Conservation (phyloP, 768 basidiomycete genomes). For the Podaxis sp. region DNA sequence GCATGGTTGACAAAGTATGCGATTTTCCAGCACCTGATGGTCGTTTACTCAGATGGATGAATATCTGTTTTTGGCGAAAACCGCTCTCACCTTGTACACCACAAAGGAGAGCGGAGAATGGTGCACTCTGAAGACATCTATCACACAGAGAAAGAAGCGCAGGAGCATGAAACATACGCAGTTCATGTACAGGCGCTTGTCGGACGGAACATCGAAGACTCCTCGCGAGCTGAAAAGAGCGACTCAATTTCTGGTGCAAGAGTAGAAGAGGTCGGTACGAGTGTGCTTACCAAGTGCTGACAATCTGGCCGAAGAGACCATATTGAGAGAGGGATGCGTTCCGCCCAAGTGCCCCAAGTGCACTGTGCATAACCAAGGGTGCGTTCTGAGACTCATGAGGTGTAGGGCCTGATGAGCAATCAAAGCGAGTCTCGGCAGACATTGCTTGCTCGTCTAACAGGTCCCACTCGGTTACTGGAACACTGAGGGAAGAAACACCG, state of each 20-base stretch:
- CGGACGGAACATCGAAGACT: conserved; percentile 30
- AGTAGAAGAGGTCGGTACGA: not conserved
- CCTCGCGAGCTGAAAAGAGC: conserved; percentile 31
- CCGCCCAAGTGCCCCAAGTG: conserved; percentile 30
- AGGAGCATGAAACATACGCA: conserved; percentile 38
- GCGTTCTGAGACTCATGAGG: conserved; percentile 43
- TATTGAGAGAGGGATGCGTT: conserved; percentile 44
- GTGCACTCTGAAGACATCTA: conserved; percentile 52
- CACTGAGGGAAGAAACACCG: not conserved
- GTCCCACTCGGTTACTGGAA: conserved; percentile 27
- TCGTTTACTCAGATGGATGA: not conserved
- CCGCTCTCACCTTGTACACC: conserved; percentile 54
- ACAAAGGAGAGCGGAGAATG: conserved; percentile 73
- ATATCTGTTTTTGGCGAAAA: not conserved
- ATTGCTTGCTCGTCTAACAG: conserved; percentile 24
- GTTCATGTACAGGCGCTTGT: conserved; percentile 64
- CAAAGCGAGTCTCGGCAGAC: conserved; percentile 18
- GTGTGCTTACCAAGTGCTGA: conserved; percentile 42
- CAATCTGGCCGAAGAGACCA: conserved; percentile 54
- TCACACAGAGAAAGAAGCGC: not conserved
- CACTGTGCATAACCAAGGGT: conserved; percentile 52
- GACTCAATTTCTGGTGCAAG: not conserved
- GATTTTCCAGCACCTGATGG: conserved; percentile 66
- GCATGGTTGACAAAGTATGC: conserved; percentile 63
- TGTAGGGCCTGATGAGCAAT: conserved; percentile 18